Percentiles rank a stretch among this genome's conserved stretches.
These are phyloP conservation scores for Elaeagnus macrophylla DNA, from an alignment of 306 rosid genomes.

Conservation along the genomic window DNA sequence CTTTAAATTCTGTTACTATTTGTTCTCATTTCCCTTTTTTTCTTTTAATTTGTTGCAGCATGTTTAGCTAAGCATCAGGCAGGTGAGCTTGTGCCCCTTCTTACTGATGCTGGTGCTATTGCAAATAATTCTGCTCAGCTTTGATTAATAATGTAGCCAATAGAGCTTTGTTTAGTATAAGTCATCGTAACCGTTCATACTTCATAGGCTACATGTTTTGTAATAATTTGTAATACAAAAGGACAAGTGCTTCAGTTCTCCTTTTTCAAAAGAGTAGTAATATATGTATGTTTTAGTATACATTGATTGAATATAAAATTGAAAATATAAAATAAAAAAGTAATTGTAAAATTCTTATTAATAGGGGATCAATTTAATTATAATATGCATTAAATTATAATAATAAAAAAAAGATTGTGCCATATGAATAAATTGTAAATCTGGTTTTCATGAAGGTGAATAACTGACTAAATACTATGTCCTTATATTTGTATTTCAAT, in stretches of 20 bases:
- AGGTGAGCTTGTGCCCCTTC: conserved; percentile 61
- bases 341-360: too few relatives aligned
- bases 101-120: conserved; percentile 56
- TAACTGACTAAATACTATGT: too few relatives aligned
- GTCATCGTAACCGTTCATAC: neutral
- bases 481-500: too few relatives aligned
- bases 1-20: neutral
- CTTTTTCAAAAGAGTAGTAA: too few relatives aligned
- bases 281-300: too few relatives aligned
- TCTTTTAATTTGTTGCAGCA: conserved; percentile 33
- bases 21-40: neutral
- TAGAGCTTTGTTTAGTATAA: neutral
- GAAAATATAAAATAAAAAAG: too few relatives aligned
- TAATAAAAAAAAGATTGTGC: too few relatives aligned
- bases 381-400: too few relatives aligned
- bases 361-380: too few relatives aligned
- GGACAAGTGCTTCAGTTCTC: neutral
- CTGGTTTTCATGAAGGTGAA: too few relatives aligned
- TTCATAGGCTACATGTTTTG: neutral
- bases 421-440: too few relatives aligned
- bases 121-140: conserved; percentile 37
- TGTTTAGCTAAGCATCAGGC: conserved; percentile 45
- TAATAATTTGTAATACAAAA: conserved; percentile 2
- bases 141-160: conserved; percentile 8
- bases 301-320: too few relatives aligned